Conservation (phyloP, 1,284 basidiomycete genomes). For the Hemileia vastatrix region DNA sequence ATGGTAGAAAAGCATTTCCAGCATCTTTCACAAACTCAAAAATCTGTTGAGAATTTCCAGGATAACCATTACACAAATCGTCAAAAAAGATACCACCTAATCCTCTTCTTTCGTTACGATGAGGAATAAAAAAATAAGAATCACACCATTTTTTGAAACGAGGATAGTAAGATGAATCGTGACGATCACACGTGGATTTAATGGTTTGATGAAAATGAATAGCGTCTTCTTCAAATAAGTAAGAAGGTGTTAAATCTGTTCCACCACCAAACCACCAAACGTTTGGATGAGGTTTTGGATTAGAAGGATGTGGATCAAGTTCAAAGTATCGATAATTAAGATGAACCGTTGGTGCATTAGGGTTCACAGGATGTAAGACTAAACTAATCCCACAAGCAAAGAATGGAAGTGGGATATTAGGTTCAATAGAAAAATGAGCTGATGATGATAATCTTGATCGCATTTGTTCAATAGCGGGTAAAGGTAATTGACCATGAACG, state of each 20-base stretch:
- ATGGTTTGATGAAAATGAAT: constrained; percentile 74
- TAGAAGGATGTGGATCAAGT: constrained; percentile 29
- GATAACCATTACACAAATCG: constrained; percentile 55
- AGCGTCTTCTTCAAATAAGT: constrained; percentile 79
- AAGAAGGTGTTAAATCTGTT: constrained; percentile 88
- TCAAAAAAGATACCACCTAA: constrained; percentile 96
- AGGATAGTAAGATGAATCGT: constrained; percentile 63
- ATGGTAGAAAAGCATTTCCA: constrained; percentile 71
- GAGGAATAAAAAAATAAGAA: constrained; percentile 90
- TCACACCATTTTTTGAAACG: constrained; percentile 94
- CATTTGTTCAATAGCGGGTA: constrained; percentile 86
- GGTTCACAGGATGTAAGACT: constrained; percentile 88
- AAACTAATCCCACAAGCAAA: constrained; percentile 85
- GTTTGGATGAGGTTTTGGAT: constrained; percentile 50
- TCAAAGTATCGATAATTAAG: constrained; percentile 98
- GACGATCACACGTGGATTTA: constrained; percentile 64
- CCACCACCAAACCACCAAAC: constrained; percentile 99
- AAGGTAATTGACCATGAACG: constrained; percentile 78
- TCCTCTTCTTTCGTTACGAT: constrained; percentile 79
- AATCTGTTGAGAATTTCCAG: constrained; percentile 55
- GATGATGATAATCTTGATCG: constrained; percentile 49
- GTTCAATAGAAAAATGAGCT: constrained; percentile 39
- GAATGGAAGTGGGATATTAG: constrained; percentile 62
- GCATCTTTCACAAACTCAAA: constrained; percentile 64
- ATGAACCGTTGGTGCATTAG: constrained; percentile 58